Evolutionary conservation across 169 alveolate species (phyloP).

Genomic region (Plasmodium malariae): DNA sequence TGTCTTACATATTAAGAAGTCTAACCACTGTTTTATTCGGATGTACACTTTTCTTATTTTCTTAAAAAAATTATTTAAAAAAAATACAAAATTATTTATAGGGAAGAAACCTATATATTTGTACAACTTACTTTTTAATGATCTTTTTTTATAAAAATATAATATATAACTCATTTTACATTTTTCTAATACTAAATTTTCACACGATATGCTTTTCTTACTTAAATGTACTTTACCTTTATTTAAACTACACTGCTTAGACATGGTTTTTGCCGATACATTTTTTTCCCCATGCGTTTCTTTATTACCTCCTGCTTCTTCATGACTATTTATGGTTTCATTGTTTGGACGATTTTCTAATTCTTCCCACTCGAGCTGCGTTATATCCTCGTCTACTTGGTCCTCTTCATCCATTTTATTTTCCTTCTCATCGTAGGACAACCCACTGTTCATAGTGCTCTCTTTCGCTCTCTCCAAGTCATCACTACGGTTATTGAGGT

Average conservation of each 20-base stretch:
- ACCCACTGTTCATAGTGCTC: no score
- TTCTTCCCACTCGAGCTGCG: no score
- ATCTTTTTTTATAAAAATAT: background rate
- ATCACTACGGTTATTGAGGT: background rate
- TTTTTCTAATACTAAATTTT: background rate
- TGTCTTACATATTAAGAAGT: conserved; percentile 11
- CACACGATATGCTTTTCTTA: background rate
- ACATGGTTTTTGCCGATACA: background rate
- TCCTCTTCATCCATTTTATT: no score
- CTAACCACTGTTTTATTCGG: conserved; percentile 19
- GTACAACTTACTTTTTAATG: background rate
- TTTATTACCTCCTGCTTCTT: background rate
- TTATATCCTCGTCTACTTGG: no score
- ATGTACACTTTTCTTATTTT: background rate
- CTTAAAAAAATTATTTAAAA: conserved; percentile 10
- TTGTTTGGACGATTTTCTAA: no score
- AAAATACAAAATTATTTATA: background rate
- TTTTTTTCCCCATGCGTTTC: background rate
- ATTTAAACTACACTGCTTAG: background rate
- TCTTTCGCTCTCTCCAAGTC: no score
- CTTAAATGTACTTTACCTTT: background rate
- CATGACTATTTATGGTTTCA: no score
- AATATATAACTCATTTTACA: conserved; percentile 1
- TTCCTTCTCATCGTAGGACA: no score
- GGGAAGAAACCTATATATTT: conserved; percentile 25